These are phyloP conservation scores for Tuber melanosporum DNA, from an alignment of 495 filamentous ascomycete genomes.

Conservation along the genomic window DNA sequence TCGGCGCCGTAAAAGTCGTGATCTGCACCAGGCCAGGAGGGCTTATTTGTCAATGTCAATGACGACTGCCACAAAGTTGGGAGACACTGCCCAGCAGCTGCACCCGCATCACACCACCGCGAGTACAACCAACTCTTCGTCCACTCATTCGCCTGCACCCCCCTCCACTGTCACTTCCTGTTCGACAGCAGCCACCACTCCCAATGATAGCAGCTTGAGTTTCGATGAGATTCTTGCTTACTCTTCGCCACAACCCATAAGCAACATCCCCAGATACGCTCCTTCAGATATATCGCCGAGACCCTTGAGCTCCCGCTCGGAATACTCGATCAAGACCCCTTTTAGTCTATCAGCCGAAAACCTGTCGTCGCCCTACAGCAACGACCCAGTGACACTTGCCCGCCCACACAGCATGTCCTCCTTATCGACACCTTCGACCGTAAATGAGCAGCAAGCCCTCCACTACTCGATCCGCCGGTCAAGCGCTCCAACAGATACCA, in stretches of 20 bases:
- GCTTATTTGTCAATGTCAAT: conserved; percentile 31
- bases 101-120: conserved; percentile 11
- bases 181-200: background rate
- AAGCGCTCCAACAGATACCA: conserved; percentile 23
- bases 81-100: conserved; percentile 17
- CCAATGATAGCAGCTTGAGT: background rate
- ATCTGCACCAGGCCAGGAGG: conserved; percentile 30
- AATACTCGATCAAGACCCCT: conserved; percentile 17
- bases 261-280: conserved; percentile 22
- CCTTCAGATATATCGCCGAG: conserved; percentile 28
- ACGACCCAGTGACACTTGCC: conserved; percentile 29
- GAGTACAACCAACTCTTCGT: background rate
- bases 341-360: conserved; percentile 36
- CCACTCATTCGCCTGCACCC: background rate
- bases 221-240: conserved; percentile 31
- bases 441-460: conserved; percentile 15
- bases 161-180: background rate
- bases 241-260: conserved; percentile 21
- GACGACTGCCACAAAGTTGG: conserved; percentile 20
- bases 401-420: conserved; percentile 40
- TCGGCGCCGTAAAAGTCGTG: conserved; percentile 35
- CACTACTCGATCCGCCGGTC: conserved; percentile 27
- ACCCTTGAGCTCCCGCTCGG: conserved; percentile 27
- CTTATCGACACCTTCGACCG: conserved; percentile 17
- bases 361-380: conserved; percentile 11